Evolutionary conservation across 495 filamentous ascomycete species (phyloP), one percentile per base, ranked within the genome.

Genomic region (Penicillium chermesinum): DNA sequence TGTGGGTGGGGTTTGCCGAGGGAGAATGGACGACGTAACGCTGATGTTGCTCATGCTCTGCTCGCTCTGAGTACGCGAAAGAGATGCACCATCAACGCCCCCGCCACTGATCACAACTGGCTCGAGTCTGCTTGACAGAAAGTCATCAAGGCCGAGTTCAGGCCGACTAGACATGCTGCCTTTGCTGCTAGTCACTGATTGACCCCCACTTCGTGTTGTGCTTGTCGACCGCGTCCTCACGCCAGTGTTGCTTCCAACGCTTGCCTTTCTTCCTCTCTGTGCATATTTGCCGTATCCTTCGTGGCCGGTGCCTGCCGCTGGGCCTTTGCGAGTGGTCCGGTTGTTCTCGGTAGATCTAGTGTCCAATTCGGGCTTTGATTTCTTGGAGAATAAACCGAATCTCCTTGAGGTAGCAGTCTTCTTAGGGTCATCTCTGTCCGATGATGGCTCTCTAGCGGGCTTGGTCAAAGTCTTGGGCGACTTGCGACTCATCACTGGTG

Each of bases 291-390:
- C 89, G 62, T 97, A 97, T 37, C 91, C 93, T 71, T 97, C 93
- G 65, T 97, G 89, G 2, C 93, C 93, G 25, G 94, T 99, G 27
- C 93, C 94, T 21, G 93, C 93, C 5, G 77, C 79, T 14, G 93
- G 93, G 0, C 93, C 94, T 65, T 91, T 95, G 44, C 86, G 81
- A 12, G 66, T 33, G 4, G 70, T 47, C 53, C 81, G 86, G 16
- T 81, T 75, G 22, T 72, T 75, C 44, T 82, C 79, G 2, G 61
- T 49, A n/a, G 69, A 56, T 2, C 61, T 58, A n/a, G 62, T 50
- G 36, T 81, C 78, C 5, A 80, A 54, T 12, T 81, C 78, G 7
- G 81, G 76, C 61, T 87, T 94, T 0, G 85, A 80, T 50, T 82
- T 85, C 50, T 85, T 80, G 13, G 80, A 68, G 54, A 95, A 95